Base-by-base conservation (phyloP, 1,284 basidiomycete species). In the Coniferiporia sulphurascens region DNA sequence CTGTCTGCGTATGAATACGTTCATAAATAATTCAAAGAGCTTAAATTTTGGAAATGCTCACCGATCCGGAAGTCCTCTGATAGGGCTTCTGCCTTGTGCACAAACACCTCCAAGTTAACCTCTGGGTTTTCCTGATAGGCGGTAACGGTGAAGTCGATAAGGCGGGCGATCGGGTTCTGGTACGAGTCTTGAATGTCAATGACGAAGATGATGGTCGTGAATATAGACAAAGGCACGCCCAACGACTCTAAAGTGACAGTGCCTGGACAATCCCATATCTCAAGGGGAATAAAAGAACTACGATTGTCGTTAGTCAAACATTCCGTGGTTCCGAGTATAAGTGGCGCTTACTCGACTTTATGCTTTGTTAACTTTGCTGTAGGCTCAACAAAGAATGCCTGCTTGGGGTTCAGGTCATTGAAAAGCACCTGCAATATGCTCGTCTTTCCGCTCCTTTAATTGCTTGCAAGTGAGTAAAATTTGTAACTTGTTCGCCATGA, bases 201-300 rank as follows among this genome's bases (percentile, higher is more conserved):
- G n/a, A 98, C 94, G 68, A 95, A 99, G 41, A 98, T 85, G 64
- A 98, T 79, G 0, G 87, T 85, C 0, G 89, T 81, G 68, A 95
- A 93, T 35, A 87, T 80, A 46, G 83, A 81, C 22, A 95, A 77
- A 1, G 89, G 82, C 1, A 81, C 81, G 17, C 86, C 87, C 21
- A 94, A 79, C 17, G 85, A 83, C 32, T 93, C 87, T 3, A 88
- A 79, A 4, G 91, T 86, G 56, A 87, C 84, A 60, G 87, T 91
- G 32, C 92, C 91, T 0, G 96, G 96, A 63, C 92, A 92, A 70
- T 98, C 95, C 93, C 94, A 98, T 69, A 98, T 85, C 70, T 98
- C 91, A 22, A 98, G 83, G 1, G 92, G 91, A 59, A 97, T 87
- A 64, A 98, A 87, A 43, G 93, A 90, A 72, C 95, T 96, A 34